Percentiles rank a stretch among this genome's conserved stretches.
phyloP scores from a whole-genome alignment of 495 filamentous ascomycete genomes.

The Aspergillus coremiiformis region DNA sequence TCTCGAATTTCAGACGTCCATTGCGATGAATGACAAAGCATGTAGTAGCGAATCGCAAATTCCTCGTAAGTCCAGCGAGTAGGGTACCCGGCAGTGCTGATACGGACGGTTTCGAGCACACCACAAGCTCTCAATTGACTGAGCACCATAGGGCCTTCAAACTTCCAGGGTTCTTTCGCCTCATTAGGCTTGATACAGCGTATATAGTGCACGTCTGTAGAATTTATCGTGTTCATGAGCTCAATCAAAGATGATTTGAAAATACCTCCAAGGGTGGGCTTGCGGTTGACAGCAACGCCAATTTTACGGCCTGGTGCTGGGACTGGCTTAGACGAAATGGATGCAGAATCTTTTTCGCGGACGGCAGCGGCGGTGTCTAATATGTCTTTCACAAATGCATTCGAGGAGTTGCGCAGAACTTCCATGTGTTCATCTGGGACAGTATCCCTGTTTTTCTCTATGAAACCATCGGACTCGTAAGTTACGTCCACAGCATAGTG shows the following conservation, averaged over 20 bases:
- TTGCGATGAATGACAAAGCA: slow-evolving; percentile 83
- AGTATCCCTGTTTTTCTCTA: slow-evolving; percentile 98
- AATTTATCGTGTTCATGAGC: slow-evolving; percentile 95
- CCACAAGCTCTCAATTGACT: slow-evolving; percentile 96
- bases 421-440: slow-evolving; percentile 98
- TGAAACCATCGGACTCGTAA: slow-evolving; percentile 99
- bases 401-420: slow-evolving; percentile 75
- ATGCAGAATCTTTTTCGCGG: slow-evolving; percentile 79
- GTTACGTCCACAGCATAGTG: slow-evolving; percentile 99
- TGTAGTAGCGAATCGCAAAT: slow-evolving; percentile 96
- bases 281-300: slow-evolving; percentile 86
- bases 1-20: slow-evolving; percentile 92
- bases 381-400: slow-evolving; percentile 78
- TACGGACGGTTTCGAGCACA: slow-evolving; percentile 97
- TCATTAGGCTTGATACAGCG: slow-evolving; percentile 99
- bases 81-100: slow-evolving; percentile 95
- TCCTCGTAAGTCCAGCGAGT: slow-evolving; percentile 99
- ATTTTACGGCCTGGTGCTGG: slow-evolving; percentile 68
- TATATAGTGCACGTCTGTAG: slow-evolving; percentile 98
- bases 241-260: slow-evolving; percentile 98
- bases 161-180: slow-evolving; percentile 94
- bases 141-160: slow-evolving; percentile 98
- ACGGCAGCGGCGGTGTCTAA: slow-evolving; percentile 77
- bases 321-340: slow-evolving; percentile 61
- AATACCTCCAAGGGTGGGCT: slow-evolving; percentile 94